phyloP scores from a whole-genome alignment of 495 filamentous ascomycete species.

The Trichoderma virens region DNA sequence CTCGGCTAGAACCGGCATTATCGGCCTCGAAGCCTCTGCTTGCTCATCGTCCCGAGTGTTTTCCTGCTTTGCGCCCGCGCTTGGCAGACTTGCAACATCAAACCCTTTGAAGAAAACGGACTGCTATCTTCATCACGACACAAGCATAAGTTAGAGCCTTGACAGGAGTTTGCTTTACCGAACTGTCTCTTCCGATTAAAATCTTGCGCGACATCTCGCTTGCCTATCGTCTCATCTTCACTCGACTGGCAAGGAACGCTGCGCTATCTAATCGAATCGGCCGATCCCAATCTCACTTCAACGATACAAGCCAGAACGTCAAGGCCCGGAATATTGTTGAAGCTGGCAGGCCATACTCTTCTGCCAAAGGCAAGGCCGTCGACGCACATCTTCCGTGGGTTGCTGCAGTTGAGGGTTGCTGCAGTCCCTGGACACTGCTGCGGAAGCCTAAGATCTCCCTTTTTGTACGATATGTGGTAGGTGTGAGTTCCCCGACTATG shows the following conservation, averaged over 20 bases:
- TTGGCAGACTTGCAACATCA: background rate
- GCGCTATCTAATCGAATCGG: background rate
- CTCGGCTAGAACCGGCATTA: background rate
- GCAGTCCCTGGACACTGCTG: background rate
- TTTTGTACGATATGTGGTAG: slow-evolving; percentile 12
- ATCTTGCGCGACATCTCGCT: background rate
- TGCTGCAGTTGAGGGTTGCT: background rate
- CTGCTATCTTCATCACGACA: background rate
- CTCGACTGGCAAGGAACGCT: too few relatives aligned
- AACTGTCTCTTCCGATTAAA: background rate
- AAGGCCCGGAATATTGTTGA: background rate
- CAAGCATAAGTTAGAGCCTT: background rate
- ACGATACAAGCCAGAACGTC: too few relatives aligned
- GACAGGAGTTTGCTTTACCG: background rate
- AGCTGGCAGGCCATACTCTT: background rate
- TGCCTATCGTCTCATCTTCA: background rate
- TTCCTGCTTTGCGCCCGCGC: background rate
- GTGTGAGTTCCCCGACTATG: background rate
- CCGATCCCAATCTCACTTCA: too few relatives aligned
- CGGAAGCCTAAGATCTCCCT: background rate
- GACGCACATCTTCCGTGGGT: background rate
- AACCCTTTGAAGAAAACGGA: background rate
- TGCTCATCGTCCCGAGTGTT: background rate
- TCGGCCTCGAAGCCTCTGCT: background rate
- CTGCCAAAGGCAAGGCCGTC: background rate